phyloP scores from a whole-genome alignment of 1,139 yeast species.

The Magnusiomyces suaveolens region DNA sequence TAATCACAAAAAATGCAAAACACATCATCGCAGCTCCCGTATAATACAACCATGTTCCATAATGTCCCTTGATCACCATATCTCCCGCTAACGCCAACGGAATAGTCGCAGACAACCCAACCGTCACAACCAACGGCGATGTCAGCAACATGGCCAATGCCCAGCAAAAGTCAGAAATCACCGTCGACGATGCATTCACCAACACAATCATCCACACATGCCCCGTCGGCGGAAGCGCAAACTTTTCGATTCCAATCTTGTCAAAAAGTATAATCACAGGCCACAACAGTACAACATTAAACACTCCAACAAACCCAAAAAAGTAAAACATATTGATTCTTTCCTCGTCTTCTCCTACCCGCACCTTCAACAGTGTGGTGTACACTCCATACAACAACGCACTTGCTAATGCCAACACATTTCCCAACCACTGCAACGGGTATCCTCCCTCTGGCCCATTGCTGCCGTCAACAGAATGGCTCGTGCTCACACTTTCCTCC shows the following conservation, averaged over 20 bases:
- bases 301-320: slow-evolving; percentile 89
- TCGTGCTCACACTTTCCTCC: slow-evolving; percentile 1
- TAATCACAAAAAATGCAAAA: slow-evolving; percentile 1
- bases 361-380: slow-evolving; percentile 70
- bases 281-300: slow-evolving; percentile 70
- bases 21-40: slow-evolving; percentile 67
- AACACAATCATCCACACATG: slow-evolving; percentile 47
- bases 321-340: slow-evolving; percentile 75
- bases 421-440: slow-evolving; percentile 51
- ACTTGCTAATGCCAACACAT: slow-evolving; percentile 66
- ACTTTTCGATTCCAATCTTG: slow-evolving; percentile 51
- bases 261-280: slow-evolving; percentile 65
- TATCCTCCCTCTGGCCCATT: slow-evolving; percentile 20
- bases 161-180: slow-evolving; percentile 89
- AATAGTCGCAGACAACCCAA: slow-evolving; percentile 84
- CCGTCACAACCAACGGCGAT: slow-evolving; percentile 89
- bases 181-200: slow-evolving; percentile 64
- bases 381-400: slow-evolving; percentile 88
- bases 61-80: slow-evolving; percentile 56
- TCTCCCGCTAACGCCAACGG: slow-evolving; percentile 95
- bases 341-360: slow-evolving; percentile 55
- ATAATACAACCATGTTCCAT: slow-evolving; percentile 52
- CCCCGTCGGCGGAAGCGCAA: slow-evolving; percentile 55
- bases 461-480: slow-evolving; percentile 17
- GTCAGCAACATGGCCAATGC: slow-evolving; percentile 89